phyloP scores from a whole-genome alignment of 768 basidiomycete species.

The Coprinopsis sp. region DNA sequence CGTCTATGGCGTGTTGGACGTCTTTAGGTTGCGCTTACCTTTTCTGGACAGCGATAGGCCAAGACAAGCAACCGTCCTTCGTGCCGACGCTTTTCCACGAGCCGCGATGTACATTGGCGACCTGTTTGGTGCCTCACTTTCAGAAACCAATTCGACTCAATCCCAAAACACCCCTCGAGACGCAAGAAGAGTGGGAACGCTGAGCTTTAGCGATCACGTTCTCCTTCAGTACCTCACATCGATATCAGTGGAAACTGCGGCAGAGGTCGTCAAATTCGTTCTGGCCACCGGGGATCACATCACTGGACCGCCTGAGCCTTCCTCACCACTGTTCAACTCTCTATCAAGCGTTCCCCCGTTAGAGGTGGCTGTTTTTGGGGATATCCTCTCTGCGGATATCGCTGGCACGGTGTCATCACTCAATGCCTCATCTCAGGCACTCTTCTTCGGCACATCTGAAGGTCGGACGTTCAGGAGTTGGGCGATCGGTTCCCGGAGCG shows the following conservation, averaged over 20 bases:
- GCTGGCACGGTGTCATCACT: constrained; percentile 46
- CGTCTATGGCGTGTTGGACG: constrained; percentile 58
- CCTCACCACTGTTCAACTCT: constrained; percentile 35
- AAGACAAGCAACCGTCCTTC: constrained; percentile 48
- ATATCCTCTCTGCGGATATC: constrained; percentile 45
- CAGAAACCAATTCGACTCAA: constrained; percentile 23
- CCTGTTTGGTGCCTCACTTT: constrained; percentile 44
- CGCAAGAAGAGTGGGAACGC: constrained; percentile 52
- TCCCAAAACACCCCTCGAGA: constrained; percentile 31
- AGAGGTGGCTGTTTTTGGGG: constrained; percentile 64
- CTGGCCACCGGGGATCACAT: constrained; percentile 27
- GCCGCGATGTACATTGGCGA: constrained; percentile 49
- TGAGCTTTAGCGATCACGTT: constrained; percentile 51
- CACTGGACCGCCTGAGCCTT: constrained; percentile 36
- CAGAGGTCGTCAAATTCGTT: constrained; percentile 46
- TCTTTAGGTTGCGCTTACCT: constrained; percentile 54
- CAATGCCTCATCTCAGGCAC: constrained; percentile 38
- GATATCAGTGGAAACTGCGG: constrained; percentile 42
- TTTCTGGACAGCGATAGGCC: constrained; percentile 44
- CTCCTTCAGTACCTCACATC: constrained; percentile 52
- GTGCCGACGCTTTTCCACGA: constrained; percentile 39
- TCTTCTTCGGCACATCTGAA: constrained; percentile 58
- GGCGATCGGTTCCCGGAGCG: constrained; percentile 39
- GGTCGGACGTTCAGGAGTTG: constrained; percentile 48
- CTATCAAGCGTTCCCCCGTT: constrained; percentile 46